Conservation (phyloP, 371 early-diverging fungal genomes). For the Apophysomyces variabilis region DNA sequence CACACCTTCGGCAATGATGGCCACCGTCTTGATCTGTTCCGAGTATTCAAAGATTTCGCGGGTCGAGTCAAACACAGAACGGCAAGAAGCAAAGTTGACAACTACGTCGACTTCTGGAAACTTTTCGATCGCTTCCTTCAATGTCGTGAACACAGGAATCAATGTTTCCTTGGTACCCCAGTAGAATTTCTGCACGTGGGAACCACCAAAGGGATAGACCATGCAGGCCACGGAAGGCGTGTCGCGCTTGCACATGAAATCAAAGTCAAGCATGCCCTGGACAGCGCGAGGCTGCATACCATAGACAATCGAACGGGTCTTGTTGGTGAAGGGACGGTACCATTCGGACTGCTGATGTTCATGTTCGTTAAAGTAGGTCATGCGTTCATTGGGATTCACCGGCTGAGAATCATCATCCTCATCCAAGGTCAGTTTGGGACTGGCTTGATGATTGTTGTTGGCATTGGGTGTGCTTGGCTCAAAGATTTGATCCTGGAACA, state of each 20-base stretch:
- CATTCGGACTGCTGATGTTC: conserved; percentile 38
- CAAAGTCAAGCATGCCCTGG: conserved; percentile 98
- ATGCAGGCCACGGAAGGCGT: conserved; percentile 93
- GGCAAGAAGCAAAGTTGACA: conserved; percentile 96
- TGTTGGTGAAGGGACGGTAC: conserved; percentile 82
- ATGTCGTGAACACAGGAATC: conserved; percentile 85
- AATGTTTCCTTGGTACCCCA: conserved; percentile 97
- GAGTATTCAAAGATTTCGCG: conserved; percentile 76
- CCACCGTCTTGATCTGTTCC: conserved; percentile 84
- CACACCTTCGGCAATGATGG: conserved; percentile 97
- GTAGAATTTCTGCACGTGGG: conserved; percentile 96
- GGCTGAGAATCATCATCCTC: conserved; percentile 40
- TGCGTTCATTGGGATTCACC: conserved; percentile 49
- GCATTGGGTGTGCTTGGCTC: conserved; percentile 36
- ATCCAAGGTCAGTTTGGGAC: conserved; percentile 27
- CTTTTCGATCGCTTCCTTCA: conserved; percentile 79
- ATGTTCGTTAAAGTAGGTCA: conserved; percentile 52
- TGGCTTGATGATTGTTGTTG: conserved; percentile 22
- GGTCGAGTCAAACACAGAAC: conserved; percentile 89
- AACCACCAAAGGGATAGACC: conserved; percentile 97
- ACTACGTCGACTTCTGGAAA: conserved; percentile 92
- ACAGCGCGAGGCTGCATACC: conserved; percentile 98
- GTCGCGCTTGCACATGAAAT: conserved; percentile 92
- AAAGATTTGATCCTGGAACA: conserved; percentile 61
- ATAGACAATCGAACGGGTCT: conserved; percentile 91